Percentiles rank a stretch among this genome's conserved stretches.
phyloP scores from a whole-genome alignment of 2,329 filamentous ascomycete species.

The Colletotrichum sp. region DNA sequence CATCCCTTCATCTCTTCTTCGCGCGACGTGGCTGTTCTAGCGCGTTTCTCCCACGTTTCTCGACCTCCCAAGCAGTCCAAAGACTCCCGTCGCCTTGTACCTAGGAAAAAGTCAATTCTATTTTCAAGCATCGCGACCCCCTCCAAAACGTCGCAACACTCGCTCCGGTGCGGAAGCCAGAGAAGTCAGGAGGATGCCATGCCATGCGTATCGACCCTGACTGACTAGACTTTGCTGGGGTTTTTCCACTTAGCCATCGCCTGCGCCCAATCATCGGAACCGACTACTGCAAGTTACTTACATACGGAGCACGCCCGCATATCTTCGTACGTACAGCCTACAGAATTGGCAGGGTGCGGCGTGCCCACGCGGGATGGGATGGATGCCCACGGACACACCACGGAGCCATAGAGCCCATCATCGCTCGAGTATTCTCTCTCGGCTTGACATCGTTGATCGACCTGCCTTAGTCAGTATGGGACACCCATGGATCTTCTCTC shows the following conservation, averaged over 20 bases:
- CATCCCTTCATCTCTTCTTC: neutral
- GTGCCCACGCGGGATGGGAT: neutral
- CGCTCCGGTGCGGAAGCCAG: neutral
- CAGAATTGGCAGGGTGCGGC: conserved; percentile 6
- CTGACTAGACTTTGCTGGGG: neutral
- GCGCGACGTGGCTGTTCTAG: conserved; percentile 4
- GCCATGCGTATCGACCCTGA: neutral
- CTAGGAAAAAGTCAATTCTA: neutral
- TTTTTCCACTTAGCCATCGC: neutral
- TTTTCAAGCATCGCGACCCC: neutral
- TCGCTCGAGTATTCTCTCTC: neutral
- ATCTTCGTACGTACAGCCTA: conserved; percentile 9
- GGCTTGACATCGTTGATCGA: neutral
- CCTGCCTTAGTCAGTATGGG: neutral
- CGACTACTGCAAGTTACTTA: conserved; percentile 17
- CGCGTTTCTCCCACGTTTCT: neutral
- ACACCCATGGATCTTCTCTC: neutral
- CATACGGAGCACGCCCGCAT: conserved; percentile 14
- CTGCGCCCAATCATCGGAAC: neutral
- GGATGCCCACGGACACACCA: neutral
- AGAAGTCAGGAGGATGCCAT: neutral
- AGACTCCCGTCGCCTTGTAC: neutral
- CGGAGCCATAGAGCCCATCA: conserved; percentile 1
- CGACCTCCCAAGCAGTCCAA: neutral
- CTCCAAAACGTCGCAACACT: neutral